Conservation (phyloP, 2,329 filamentous ascomycete genomes). For the Fusarium praegraminearum region DNA sequence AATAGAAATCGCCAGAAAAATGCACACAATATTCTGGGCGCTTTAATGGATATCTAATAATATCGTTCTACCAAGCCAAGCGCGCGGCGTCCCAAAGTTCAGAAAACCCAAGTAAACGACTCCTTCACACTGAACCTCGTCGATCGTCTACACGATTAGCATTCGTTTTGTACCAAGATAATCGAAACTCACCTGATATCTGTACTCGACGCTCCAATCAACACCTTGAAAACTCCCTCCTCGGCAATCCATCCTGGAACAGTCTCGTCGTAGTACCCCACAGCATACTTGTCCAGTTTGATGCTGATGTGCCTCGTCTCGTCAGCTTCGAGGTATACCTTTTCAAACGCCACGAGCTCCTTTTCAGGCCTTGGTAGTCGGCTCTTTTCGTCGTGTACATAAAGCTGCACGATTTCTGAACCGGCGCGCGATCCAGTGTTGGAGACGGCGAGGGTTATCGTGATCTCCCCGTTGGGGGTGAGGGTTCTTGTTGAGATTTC, state of each 20-base stretch:
- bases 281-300: conserved; percentile 62
- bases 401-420: conserved; percentile 75
- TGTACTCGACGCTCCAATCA: conserved; percentile 70
- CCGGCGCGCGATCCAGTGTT: conserved; percentile 69
- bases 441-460: conserved; percentile 61
- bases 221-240: conserved; percentile 69
- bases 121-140: conserved; percentile 70
- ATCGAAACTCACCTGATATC: conserved; percentile 69
- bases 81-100: neutral
- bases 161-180: rapidly evolving
- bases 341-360: conserved; percentile 77
- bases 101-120: conserved; percentile 75
- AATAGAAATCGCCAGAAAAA: neutral
- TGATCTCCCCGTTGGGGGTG: conserved; percentile 55
- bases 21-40: neutral
- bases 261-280: conserved; percentile 72
- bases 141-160: conserved; percentile 55
- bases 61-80: neutral
- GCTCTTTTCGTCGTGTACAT: conserved; percentile 73
- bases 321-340: conserved; percentile 69
- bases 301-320: conserved; percentile 64
- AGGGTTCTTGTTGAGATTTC: conserved; percentile 60
- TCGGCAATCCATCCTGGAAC: conserved; percentile 73
- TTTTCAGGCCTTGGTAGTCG: conserved; percentile 75
- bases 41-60: neutral